Conservation (phyloP, 73 alveolate genomes). For the Durusdinium trenchii region DNA sequence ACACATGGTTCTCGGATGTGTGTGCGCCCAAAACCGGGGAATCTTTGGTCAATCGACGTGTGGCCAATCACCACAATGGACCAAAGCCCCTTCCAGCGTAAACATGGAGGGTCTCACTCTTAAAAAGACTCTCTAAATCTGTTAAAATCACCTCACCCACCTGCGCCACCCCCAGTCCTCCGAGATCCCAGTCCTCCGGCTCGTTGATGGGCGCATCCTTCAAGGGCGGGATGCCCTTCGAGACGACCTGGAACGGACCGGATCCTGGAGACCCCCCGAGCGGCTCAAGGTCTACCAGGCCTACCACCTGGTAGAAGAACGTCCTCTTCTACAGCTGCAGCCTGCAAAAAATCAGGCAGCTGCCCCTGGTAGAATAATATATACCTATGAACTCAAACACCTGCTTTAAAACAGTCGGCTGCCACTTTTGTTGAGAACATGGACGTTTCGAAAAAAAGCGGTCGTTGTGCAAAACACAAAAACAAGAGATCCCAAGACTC, state of each 20-base stretch:
- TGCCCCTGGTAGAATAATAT: neutral
- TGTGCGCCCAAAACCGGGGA: too few species aligned
- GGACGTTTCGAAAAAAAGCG: neutral
- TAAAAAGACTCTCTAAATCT: too few species aligned
- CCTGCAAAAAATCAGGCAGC: neutral
- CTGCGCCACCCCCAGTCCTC: too few species aligned
- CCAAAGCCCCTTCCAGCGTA: too few species aligned
- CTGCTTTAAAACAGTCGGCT: neutral
- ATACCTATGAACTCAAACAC: neutral
- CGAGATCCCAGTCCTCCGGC: slow-evolving; percentile 97
- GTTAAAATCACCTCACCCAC: too few species aligned
- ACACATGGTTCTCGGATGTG: too few species aligned
- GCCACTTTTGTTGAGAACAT: neutral
- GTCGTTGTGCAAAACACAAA: neutral
- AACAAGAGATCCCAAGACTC: neutral
- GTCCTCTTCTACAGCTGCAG: neutral
- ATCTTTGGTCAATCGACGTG: too few species aligned
- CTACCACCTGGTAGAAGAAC: neutral
- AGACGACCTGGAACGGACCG: slow-evolving; percentile 95
- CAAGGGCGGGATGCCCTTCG: slow-evolving; percentile 96
- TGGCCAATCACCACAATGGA: too few species aligned
- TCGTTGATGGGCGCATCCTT: slow-evolving; percentile 99
- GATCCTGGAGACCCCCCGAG: neutral
- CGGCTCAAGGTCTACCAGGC: neutral
- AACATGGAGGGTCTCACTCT: too few species aligned